Conservation (phyloP, 768 basidiomycete genomes). For the Leucogyrophana mollusca region DNA sequence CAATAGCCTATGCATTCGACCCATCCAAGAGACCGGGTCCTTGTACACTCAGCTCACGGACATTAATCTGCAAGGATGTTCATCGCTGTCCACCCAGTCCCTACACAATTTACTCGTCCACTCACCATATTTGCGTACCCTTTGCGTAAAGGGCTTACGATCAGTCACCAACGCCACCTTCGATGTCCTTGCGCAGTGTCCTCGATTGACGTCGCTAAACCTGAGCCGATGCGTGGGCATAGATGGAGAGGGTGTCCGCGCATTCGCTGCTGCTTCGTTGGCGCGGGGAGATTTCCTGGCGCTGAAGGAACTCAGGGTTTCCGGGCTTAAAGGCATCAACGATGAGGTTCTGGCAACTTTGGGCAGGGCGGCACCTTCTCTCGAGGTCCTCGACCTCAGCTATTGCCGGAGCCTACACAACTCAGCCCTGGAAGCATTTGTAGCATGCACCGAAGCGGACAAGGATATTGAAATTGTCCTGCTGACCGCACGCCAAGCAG, state of each 20-base stretch:
- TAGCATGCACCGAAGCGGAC: conserved; percentile 44
- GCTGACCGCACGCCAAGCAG: conserved; percentile 62
- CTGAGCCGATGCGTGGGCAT: conserved; percentile 71
- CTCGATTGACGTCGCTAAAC: conserved; percentile 58
- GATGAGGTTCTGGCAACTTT: conserved; percentile 64
- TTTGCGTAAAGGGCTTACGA: conserved; percentile 67
- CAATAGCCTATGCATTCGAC: conserved; percentile 49
- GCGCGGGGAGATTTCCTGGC: conserved; percentile 46
- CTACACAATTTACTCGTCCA: conserved; percentile 68
- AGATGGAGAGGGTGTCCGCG: conserved; percentile 59
- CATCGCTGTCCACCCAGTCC: conserved; percentile 58
- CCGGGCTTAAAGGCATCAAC: conserved; percentile 60
- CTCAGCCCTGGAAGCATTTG: conserved; percentile 71
- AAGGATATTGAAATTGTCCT: conserved; percentile 40
- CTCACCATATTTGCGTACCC: conserved; percentile 54
- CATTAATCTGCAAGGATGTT: conserved; percentile 75
- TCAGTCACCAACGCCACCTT: conserved; percentile 76
- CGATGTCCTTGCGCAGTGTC: conserved; percentile 61
- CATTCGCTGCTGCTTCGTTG: conserved; percentile 43
- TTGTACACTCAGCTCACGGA: conserved; percentile 65
- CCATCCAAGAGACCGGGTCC: conserved; percentile 25
- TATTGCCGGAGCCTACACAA: conserved; percentile 72
- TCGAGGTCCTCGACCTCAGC: conserved; percentile 82
- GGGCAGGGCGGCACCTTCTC: conserved; percentile 64
- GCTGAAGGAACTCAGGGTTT: conserved; percentile 64